Conservation (phyloP, 164 flowering plant genomes). For the Vitis cinerea region DNA sequence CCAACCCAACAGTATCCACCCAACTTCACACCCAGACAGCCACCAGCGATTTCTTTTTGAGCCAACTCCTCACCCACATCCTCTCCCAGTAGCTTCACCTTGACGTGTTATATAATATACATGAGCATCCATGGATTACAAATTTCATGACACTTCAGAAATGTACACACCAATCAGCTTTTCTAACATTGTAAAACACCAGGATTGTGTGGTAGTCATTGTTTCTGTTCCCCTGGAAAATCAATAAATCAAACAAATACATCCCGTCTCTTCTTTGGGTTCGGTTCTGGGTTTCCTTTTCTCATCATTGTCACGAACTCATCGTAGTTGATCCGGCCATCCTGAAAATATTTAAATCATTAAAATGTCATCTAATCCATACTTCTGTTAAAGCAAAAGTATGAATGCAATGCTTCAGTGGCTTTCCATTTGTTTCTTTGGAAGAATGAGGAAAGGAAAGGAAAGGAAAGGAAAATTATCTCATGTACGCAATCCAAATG, state of each 20-base stretch:
- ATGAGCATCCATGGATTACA: not conserved
- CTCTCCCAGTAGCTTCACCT: not conserved
- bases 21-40: not conserved
- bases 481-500: too few species aligned
- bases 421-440: too few species aligned
- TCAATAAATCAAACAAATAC: conserved; percentile 22
- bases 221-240: not conserved
- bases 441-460: too few species aligned
- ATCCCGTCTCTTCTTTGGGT: conserved; percentile 69
- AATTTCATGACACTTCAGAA: not conserved
- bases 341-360: conserved; percentile 35
- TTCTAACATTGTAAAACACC: not conserved
- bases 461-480: too few species aligned
- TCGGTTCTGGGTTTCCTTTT: conserved; percentile 78
- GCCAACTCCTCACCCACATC: not conserved
- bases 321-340: conserved; percentile 80
- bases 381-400: too few species aligned
- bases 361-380: too few species aligned
- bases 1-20: not conserved
- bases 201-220: not conserved
- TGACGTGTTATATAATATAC: not conserved
- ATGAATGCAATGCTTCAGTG: too few species aligned
- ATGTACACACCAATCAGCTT: not conserved
- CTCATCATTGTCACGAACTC: conserved; percentile 92
- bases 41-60: not conserved